Evolutionary conservation across 2,329 filamentous ascomycete genomes (phyloP).

Genomic region (Parasarocladium wereldwijsianum): DNA sequence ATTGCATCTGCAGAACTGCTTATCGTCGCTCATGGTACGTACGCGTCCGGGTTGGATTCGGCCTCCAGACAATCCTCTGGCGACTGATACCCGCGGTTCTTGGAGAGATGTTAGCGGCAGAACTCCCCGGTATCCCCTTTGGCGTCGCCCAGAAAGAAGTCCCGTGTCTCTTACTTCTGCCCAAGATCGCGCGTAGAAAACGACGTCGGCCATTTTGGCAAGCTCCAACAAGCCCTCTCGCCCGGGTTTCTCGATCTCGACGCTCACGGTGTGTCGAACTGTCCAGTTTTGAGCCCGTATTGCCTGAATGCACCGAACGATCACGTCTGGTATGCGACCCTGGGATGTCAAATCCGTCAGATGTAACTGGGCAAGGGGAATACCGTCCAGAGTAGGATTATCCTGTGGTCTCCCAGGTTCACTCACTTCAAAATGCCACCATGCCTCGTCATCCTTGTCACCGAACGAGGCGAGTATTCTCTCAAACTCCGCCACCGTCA

Average conservation of each 20-base stretch:
- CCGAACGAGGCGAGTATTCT: slow-evolving; percentile 22
- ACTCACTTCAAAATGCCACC: slow-evolving; percentile 61
- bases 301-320: slow-evolving; percentile 41
- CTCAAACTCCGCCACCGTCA: slow-evolving; percentile 48
- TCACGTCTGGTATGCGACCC: slow-evolving; percentile 51
- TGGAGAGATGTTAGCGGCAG: slow-evolving; percentile 3
- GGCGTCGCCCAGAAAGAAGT: background rate
- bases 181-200: slow-evolving; percentile 63
- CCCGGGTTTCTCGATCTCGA: slow-evolving; percentile 58
- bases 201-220: slow-evolving; percentile 48
- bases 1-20: too few species aligned
- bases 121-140: background rate
- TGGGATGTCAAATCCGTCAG: slow-evolving; percentile 13
- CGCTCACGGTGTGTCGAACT: slow-evolving; percentile 37
- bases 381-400: too few species aligned
- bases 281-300: too few species aligned
- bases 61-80: slow-evolving; percentile 34
- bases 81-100: slow-evolving; percentile 25
- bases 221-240: slow-evolving; percentile 43
- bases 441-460: slow-evolving; percentile 23
- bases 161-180: slow-evolving; percentile 46
- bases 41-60: slow-evolving; percentile 31
- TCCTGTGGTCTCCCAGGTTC: slow-evolving; percentile 4
- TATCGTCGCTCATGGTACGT: too few species aligned
- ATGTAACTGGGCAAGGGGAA: too few species aligned